Evolutionary conservation across 2,329 filamentous ascomycete species (phyloP), one percentile per base, ranked within the genome.

Genomic region (Trichophyton simii): DNA sequence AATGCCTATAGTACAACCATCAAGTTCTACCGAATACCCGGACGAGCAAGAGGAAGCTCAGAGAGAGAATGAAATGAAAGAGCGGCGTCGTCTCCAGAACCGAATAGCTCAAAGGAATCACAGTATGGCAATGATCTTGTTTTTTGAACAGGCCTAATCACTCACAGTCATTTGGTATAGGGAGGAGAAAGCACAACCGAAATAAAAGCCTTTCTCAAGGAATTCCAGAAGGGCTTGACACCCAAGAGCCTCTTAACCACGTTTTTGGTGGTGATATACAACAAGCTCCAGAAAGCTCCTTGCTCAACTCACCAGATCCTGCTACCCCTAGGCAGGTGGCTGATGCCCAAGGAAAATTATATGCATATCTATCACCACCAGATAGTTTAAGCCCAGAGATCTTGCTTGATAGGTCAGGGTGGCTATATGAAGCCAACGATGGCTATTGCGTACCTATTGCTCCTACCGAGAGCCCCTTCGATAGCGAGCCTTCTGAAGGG

Each of bases 31-130:
- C 13, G 34, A 31, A 6, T 9, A 54, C n/a, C 48, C 28, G n/a
- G 4, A 8, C 7, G 48, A 54, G 11, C 20, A 54, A 15, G 48
- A n/a, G 15, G 8, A n/a, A 4, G 5, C n/a, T 20, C 48, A 54
- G 34, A 54, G 8, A 41, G 55, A 41, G 22, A 13, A 41, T 9
- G 9, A 11, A 11, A 42, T 38, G 8, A 58, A 58, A 15, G 55
- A 58, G 15, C 58, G 58, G 11, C 58, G 58, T n/a, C 42, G 58
- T 28, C 42, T 15, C 2, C 58, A 60, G 44, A 60, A 60, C 20
- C 38, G 58, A 5, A 50, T 60, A 13, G 58, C 58, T 18, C 58
- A 60, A 22, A 60, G 58, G 18, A 60, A 52, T n/a, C 58, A 60
- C 11, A 42, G 58, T 60, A 31, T 31, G 28, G 28, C 28, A 7